These are phyloP conservation scores for Dendrobium officinale DNA, from an alignment of 106 monocot genomes.

Conservation along the genomic window DNA sequence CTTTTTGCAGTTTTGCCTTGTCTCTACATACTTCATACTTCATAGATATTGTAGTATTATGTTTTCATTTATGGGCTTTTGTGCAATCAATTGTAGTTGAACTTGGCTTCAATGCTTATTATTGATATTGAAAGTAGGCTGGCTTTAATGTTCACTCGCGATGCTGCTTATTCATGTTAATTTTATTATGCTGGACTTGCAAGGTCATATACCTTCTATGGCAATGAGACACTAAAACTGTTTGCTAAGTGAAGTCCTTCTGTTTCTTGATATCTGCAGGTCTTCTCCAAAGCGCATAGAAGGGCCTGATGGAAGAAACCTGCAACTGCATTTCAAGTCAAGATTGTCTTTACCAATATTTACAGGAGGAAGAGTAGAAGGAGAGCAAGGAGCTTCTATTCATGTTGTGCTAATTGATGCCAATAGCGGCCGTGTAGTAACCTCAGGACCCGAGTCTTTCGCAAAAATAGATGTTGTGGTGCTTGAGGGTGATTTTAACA, in stretches of 20 bases:
- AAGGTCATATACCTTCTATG: no score
- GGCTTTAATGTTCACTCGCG: no score
- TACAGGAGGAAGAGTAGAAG: slow-evolving; percentile 40
- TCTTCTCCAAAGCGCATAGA: slow-evolving; percentile 30
- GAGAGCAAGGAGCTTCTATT: slow-evolving; percentile 37
- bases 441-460: slow-evolving; percentile 11
- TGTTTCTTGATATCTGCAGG: background rate
- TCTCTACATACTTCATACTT: no score
- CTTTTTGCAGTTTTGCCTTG: no score
- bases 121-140: no score
- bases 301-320: slow-evolving; percentile 18
- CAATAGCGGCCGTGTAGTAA: background rate
- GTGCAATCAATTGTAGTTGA: background rate
- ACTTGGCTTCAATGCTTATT: no score
- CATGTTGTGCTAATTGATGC: slow-evolving; percentile 38
- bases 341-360: slow-evolving; percentile 32
- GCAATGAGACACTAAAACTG: background rate
- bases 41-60: no score
- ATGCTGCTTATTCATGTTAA: no score
- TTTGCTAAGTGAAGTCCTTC: background rate
- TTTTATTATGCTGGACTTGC: no score
- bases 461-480: slow-evolving; percentile 36
- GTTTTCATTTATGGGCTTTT: background rate
- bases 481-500: slow-evolving; percentile 47
- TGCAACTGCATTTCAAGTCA: background rate